Base-by-base conservation (phyloP, 805 yeast genomes). In the Suhomyces tanzawaensis region DNA sequence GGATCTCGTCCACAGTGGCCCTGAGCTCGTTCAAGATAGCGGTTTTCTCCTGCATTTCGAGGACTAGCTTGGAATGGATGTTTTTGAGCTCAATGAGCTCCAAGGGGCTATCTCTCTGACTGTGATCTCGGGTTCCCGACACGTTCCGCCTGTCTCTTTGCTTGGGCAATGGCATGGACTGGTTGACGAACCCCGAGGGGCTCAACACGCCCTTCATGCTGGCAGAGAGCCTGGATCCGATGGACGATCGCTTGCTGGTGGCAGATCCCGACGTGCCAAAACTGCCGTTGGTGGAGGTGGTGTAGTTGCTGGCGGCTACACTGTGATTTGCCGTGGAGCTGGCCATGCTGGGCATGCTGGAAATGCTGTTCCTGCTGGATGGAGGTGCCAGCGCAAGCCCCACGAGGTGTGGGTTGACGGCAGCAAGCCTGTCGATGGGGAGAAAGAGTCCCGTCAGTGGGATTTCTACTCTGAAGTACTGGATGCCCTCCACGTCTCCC, bases 391-490 rank as follows among this genome's bases (percentile, higher is more conserved):
- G 28, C 14, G 19, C 17, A 11, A 14, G 11, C 26, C 14, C 17
- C 22, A 23, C 6, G 11, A 66, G 42, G 5, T 53, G 57, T 3
- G 71, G 64, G 45, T 69, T 69, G 18, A 52, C 64, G n/a, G 52
- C 39, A 33, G 53, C 51, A 32, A 69, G 50, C 32, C 72, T 72
- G 34, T 67, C 76, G 53, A 70, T 77, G 2, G 80, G 81, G 32
- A 90, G 69, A 52, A 90, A 90, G 19, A 90, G 60, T 0, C 97
- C 97, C 14, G 88, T 71, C 40, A 74, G 74, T 0, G 89, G 84
- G 24, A 54, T 62, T 4, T 67, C 61, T 0, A 90, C 86, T 4
- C 68, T 66, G 54, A 90, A 90, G 56, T 89, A 89, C 37, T 67
- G 67, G 6, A 66, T 55, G 0, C 95, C 95, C 40, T 82, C 76